Evolutionary conservation across 257 asterid genomes (phyloP).

Genomic region (Nicotiana noctiflora): DNA sequence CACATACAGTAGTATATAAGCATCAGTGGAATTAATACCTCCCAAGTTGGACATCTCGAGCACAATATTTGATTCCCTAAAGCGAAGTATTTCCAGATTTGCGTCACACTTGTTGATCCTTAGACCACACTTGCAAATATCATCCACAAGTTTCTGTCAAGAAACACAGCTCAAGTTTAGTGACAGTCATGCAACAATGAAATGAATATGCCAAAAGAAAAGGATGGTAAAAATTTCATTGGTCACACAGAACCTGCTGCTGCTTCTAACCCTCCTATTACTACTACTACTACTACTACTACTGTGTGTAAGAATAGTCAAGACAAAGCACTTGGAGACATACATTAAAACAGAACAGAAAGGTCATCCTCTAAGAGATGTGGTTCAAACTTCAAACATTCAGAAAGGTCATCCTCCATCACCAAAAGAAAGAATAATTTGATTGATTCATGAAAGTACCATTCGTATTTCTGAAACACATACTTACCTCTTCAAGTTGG

Average conservation of each 20-base stretch:
- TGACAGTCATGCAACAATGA: not conserved
- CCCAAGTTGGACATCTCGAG: conserved; percentile 22
- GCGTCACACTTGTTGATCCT: not conserved
- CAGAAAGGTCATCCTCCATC: not conserved
- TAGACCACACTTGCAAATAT: conserved; percentile 18
- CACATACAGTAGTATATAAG: not conserved
- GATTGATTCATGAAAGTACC: not conserved
- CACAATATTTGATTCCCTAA: not conserved
- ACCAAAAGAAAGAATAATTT: not conserved
- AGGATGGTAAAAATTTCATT: not conserved
- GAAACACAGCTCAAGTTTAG: conserved; percentile 7
- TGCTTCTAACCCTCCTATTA: not conserved
- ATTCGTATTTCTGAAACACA: not conserved
- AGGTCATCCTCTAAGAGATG: not conserved
- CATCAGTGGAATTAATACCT: conserved; percentile 32
- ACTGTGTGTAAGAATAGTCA: not conserved
- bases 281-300: not conserved
- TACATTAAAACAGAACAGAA: not conserved
- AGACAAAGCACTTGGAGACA: not conserved
- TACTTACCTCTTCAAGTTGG: not conserved
- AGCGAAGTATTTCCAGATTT: conserved; percentile 15
- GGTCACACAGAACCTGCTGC: not conserved
- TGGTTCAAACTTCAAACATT: conserved; percentile 1
- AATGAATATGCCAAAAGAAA: not conserved
- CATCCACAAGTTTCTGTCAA: conserved; percentile 35